A percentile compares a stretch with the other conserved stretches of the same genome.
Conservation (phyloP, 2,329 filamentous ascomycete genomes). For the Albophoma yamanashiensis region DNA sequence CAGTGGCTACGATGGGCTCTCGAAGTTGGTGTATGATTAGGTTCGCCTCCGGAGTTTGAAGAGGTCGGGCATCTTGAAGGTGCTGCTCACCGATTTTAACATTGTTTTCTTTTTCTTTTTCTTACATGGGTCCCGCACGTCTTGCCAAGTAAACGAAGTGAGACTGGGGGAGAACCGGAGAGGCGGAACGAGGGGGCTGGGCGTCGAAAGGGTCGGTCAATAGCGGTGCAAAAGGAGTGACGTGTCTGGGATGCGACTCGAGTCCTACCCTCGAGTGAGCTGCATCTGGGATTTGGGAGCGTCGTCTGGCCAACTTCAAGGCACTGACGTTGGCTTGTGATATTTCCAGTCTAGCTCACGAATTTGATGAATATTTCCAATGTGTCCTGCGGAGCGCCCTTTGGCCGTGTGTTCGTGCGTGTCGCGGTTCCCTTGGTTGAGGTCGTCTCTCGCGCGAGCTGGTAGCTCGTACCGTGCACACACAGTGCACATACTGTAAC, state of each 20-base stretch:
- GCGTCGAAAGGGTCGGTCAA: background rate
- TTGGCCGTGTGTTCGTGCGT: background rate
- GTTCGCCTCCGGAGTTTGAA: conserved; percentile 7
- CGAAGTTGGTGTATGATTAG: conserved; percentile 16
- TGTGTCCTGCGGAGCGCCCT: background rate
- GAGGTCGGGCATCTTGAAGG: background rate
- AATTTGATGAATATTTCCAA: conserved; percentile 4
- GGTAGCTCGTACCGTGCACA: background rate
- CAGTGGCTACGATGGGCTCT: conserved; percentile 12
- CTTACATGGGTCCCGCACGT: background rate
- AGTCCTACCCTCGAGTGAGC: background rate
- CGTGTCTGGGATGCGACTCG: background rate
- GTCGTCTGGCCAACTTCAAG: background rate
- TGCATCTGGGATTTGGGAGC: background rate
- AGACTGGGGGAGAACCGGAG: background rate
- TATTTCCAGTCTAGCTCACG: conserved; percentile 2
- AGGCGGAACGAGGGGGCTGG: background rate
- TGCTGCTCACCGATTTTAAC: background rate
- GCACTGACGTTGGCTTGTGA: background rate
- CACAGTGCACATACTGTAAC: background rate
- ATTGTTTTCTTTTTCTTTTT: background rate
- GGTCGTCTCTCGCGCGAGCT: background rate
- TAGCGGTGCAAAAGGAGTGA: conserved; percentile 1
- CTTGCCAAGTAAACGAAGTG: background rate
- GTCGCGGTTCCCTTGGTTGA: background rate